Base-by-base conservation (phyloP, 805 yeast genomes). In the Jamesozyma rosinii region DNA sequence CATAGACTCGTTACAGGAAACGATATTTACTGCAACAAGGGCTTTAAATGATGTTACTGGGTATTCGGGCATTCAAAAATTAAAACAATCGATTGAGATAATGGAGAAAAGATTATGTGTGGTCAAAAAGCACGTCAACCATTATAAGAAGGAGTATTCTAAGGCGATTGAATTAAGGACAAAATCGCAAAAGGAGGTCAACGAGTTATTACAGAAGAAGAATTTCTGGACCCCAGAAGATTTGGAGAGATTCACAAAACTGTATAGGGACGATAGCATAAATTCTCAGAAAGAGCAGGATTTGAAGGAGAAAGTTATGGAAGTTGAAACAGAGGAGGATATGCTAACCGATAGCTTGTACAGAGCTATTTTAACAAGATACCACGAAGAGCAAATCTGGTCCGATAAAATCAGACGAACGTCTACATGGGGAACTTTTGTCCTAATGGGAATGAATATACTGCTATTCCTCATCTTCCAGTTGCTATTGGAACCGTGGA, bases 361-460 rank as follows among this genome's bases (percentile, higher is more conserved):
- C 15, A 79, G 79, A 44, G 81, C 85, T 46, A 92, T 92, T 15
- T 69, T 90, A 55, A 79, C 88, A 1, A 69, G 97, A 52, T 92
- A 92, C 55, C 95, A 90, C 49, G 97, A 92, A 60, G 99, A 92
- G 57, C 97, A 92, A 63, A 78, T 92, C 6, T 92, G 98, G 97
- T 86, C 96, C 1, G 98, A 92, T 64, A 89, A 89, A 63, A 92
- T 92, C 46, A 71, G 98, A 47, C 75, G 89, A 50, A 87, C 95
- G 4, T 85, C 95, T 5, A 89, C 97, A 0, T 92, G 96, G 95
- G 98, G 97, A 2, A 92, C 99, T 0, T 79, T 92, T 72, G 67
- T 81, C 3, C 70, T 92, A 35, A 87, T 89, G 95, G 92, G 87
- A 1, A 74, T 87, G 49, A 92, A 92, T 65, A 72, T 90, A 21